These are phyloP conservation scores for Saccharomycopsis sp. DNA, from an alignment of 805 yeast species.

Conservation along the genomic window DNA sequence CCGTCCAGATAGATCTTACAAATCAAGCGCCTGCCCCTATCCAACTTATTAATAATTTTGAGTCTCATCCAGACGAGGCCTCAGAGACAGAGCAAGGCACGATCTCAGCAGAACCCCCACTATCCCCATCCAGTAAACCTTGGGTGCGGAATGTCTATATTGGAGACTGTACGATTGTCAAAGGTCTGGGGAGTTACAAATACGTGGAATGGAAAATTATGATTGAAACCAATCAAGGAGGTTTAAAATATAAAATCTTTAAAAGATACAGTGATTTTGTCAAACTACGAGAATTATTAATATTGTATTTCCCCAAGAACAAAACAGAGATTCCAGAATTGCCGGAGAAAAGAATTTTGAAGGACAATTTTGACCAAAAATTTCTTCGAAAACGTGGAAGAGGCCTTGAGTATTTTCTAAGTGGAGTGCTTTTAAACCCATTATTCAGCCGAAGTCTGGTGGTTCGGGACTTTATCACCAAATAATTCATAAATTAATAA, in stretches of 20 bases:
- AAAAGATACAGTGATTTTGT: conserved; percentile 17
- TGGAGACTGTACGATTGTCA: conserved; percentile 17
- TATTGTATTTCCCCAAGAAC: conserved; percentile 14
- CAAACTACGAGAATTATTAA: conserved; percentile 9
- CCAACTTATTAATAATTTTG: conserved; percentile 3
- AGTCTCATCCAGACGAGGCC: neutral
- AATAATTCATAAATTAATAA: neutral
- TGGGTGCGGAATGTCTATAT: conserved; percentile 16
- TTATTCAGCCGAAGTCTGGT: conserved; percentile 9
- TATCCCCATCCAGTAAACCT: neutral
- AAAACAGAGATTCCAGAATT: conserved; percentile 9
- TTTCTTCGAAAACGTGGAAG: conserved; percentile 13
- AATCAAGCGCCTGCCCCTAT: conserved; percentile 14
- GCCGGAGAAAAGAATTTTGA: conserved; percentile 11
- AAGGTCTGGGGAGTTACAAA: conserved; percentile 9
- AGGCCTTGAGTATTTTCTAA: conserved; percentile 16
- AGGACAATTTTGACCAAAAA: conserved; percentile 11
- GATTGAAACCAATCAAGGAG: conserved; percentile 13
- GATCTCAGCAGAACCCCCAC: neutral
- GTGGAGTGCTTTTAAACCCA: conserved; percentile 15
- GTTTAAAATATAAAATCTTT: conserved; percentile 11
- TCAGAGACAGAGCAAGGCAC: neutral
- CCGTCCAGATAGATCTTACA: conserved; percentile 6
- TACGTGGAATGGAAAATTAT: conserved; percentile 16
- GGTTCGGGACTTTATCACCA: conserved; percentile 10